phyloP scores from a whole-genome alignment of 2,329 filamentous ascomycete species.

The Diaporthe ampelina region DNA sequence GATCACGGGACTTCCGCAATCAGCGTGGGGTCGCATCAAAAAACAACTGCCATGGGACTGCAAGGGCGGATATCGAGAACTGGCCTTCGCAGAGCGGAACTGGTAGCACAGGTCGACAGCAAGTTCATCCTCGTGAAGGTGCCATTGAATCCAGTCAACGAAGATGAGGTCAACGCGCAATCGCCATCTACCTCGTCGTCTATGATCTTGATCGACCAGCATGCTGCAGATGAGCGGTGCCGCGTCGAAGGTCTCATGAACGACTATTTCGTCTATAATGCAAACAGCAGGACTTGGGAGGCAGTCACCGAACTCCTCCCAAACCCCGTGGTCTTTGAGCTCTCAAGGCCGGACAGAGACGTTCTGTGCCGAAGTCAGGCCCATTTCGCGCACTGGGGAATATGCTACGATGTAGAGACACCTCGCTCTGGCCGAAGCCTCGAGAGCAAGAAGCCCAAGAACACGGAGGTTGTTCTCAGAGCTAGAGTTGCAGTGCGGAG shows the following conservation, averaged over 20 bases:
- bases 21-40: slow-evolving; percentile 34
- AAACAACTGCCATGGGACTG: slow-evolving; percentile 46
- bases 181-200: slow-evolving; percentile 45
- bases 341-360: slow-evolving; percentile 71
- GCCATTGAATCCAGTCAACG: slow-evolving; percentile 43
- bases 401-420: slow-evolving; percentile 67
- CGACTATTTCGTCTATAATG: slow-evolving; percentile 58
- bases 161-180: slow-evolving; percentile 38
- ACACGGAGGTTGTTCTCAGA: slow-evolving; percentile 2
- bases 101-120: slow-evolving; percentile 86
- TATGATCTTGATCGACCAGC: slow-evolving; percentile 89
- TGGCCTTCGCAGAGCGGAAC: slow-evolving; percentile 69
- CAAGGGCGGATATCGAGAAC: slow-evolving; percentile 71
- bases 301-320: slow-evolving; percentile 56
- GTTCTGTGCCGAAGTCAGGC: slow-evolving; percentile 67
- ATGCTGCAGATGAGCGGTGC: slow-evolving; percentile 92
- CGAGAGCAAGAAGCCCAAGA: background rate
- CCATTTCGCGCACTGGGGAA: slow-evolving; percentile 81
- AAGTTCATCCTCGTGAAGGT: slow-evolving; percentile 88
- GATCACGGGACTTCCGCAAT: slow-evolving; percentile 29
- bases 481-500: slow-evolving; percentile 47
- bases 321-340: slow-evolving; percentile 73
- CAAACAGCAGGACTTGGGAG: slow-evolving; percentile 32
- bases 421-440: background rate
- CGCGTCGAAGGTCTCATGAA: slow-evolving; percentile 81